Percentiles rank a stretch among this genome's conserved stretches.
These are phyloP conservation scores for Yamadazyma conglobata DNA, from an alignment of 1,139 yeast genomes.

Conservation along the genomic window DNA sequence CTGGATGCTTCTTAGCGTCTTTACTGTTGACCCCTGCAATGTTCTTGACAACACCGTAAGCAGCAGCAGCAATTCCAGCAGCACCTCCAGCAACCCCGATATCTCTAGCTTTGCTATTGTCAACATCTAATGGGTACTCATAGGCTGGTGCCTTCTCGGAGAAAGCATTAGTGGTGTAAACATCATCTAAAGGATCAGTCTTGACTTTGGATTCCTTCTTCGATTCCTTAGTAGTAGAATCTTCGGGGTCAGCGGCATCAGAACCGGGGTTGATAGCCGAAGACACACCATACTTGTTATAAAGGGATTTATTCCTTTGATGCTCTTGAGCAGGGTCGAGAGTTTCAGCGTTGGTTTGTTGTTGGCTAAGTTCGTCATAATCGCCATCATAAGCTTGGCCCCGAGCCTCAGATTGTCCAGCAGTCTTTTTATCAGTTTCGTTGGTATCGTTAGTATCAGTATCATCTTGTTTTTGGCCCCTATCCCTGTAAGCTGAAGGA, in stretches of 20 bases:
- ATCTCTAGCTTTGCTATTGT: constrained; percentile 1
- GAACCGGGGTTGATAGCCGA: constrained; percentile 4
- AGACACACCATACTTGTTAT: constrained; percentile 22
- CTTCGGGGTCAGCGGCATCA: constrained; percentile 4
- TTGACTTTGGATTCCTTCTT: background rate
- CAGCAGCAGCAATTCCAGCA: constrained; percentile 8
- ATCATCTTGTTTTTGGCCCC: constrained; percentile 13
- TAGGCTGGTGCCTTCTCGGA: constrained; percentile 14
- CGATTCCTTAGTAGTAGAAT: background rate
- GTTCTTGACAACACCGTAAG: constrained; percentile 12
- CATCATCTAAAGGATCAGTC: constrained; percentile 7
- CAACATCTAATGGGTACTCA: constrained; percentile 11
- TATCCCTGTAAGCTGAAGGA: constrained; percentile 24
- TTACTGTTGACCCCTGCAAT: constrained; percentile 3
- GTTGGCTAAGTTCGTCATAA: no score
- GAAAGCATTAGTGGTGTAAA: constrained; percentile 18
- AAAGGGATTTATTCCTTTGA: constrained; percentile 29
- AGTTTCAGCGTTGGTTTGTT: constrained; percentile 3
- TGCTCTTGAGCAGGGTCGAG: constrained; percentile 26
- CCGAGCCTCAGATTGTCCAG: constrained; percentile 3
- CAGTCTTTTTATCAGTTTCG: constrained; percentile 6
- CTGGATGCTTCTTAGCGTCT: constrained; percentile 8
- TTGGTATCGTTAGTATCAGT: constrained; percentile 17
- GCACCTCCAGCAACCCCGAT: constrained; percentile 5
- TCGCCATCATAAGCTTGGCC: constrained; percentile 10